Conservation (phyloP, 2,329 filamentous ascomycete species). For the Sclerotinia spermophila region DNA sequence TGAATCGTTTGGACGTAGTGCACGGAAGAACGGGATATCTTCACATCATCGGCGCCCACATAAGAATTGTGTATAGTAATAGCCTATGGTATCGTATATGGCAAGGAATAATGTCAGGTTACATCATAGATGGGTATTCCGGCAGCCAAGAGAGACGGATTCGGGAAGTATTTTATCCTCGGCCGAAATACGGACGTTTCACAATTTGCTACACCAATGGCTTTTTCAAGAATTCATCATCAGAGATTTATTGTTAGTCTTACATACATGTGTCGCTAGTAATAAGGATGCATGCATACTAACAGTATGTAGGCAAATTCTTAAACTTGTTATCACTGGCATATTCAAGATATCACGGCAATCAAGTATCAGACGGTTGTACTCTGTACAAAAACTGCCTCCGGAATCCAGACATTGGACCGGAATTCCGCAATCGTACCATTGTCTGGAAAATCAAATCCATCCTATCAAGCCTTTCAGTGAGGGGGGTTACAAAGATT, state of each 20-base stretch:
- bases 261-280: not conserved
- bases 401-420: not conserved
- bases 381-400: not conserved
- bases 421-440: not conserved
- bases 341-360: not conserved
- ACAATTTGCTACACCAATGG: not conserved
- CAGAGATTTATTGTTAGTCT: not conserved
- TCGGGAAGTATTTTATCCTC: not conserved
- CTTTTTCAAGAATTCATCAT: not conserved
- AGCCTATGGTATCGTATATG: not conserved
- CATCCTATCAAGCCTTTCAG: not conserved
- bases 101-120: not conserved
- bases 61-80: not conserved
- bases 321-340: not conserved
- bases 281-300: not conserved
- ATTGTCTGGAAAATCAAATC: not conserved
- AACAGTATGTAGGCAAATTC: too few species aligned
- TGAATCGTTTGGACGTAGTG: slow-evolving; percentile 10
- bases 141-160: not conserved
- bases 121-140: not conserved
- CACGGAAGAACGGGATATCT: slow-evolving; percentile 3
- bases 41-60: not conserved
- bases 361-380: not conserved
- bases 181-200: not conserved
- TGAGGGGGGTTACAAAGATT: too few species aligned